phyloP scores from a whole-genome alignment of 2,329 filamentous ascomycete species.

The Neofusicoccum sp. region DNA sequence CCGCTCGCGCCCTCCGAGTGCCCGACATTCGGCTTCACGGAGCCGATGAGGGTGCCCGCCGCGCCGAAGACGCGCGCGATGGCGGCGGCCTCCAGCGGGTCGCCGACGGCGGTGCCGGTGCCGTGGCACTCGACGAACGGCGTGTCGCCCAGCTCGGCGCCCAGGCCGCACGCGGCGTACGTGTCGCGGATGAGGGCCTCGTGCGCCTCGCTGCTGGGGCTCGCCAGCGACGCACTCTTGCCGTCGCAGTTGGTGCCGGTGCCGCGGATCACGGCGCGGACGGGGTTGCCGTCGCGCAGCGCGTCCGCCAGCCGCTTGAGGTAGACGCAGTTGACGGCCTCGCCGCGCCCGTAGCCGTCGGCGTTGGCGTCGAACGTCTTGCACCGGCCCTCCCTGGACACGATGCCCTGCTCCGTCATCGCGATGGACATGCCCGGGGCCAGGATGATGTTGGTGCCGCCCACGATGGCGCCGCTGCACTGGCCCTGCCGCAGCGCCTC shows the following conservation, averaged over 20 bases:
- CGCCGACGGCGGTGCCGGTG: conserved; percentile 26
- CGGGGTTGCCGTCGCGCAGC: conserved; percentile 36
- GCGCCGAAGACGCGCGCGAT: neutral
- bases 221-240: conserved; percentile 30
- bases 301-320: conserved; percentile 36
- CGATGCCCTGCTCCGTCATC: conserved; percentile 40
- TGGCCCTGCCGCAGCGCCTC: conserved; percentile 32
- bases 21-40: conserved; percentile 35
- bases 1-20: conserved; percentile 52
- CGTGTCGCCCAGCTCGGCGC: neutral
- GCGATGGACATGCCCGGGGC: conserved; percentile 33
- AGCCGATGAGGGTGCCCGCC: conserved; percentile 25
- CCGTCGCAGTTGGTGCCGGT: conserved; percentile 28
- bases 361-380: conserved; percentile 37
- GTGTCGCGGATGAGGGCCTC: conserved; percentile 34
- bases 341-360: conserved; percentile 40
- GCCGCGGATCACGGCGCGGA: conserved; percentile 38
- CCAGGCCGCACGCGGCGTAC: conserved; percentile 34
- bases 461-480: conserved; percentile 38
- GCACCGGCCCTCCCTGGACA: conserved; percentile 34
- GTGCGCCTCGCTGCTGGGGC: conserved; percentile 29
- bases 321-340: conserved; percentile 37
- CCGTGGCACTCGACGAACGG: conserved; percentile 24
- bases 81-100: conserved; percentile 27
- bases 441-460: conserved; percentile 42